Evolutionary conservation across 306 rosid species (phyloP).

Genomic region (Comarum palustre): DNA sequence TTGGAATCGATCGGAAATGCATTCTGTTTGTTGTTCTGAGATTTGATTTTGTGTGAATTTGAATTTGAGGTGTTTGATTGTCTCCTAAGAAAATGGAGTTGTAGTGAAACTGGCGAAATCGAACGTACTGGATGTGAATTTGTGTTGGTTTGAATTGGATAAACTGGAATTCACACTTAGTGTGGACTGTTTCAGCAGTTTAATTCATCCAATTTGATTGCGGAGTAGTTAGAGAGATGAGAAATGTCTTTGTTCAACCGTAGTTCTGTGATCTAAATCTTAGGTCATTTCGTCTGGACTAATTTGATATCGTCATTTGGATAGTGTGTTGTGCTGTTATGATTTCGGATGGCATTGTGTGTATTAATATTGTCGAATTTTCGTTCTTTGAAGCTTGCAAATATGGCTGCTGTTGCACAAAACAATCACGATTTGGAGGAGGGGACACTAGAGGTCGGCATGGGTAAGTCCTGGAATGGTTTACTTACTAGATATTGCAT

Average conservation of each 20-base stretch:
- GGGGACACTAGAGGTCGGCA: conserved; percentile 85
- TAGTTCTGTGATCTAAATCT: conserved; percentile 5
- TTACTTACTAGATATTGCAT: conserved; percentile 6
- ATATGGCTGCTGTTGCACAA: conserved; percentile 73
- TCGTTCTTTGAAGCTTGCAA: conserved; percentile 29
- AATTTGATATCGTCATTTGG: background rate
- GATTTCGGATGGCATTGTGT: conserved; percentile 22
- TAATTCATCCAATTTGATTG: conserved; percentile 24
- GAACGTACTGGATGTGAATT: background rate
- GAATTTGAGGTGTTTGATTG: conserved; percentile 11
- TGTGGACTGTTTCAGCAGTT: conserved; percentile 21
- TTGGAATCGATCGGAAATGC: conserved; percentile 4
- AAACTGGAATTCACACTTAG: conserved; percentile 3
- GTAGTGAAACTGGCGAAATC: conserved; percentile 1
- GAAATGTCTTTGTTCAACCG: background rate
- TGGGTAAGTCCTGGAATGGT: conserved; percentile 56
- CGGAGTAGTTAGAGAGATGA: background rate
- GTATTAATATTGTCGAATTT: conserved; percentile 1
- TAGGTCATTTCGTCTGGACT: conserved; percentile 5
- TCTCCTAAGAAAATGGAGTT: conserved; percentile 20
- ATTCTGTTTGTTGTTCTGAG: background rate
- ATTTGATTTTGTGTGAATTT: background rate
- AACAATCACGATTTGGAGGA: conserved; percentile 58
- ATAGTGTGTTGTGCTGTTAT: background rate
- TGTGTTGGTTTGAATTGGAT: background rate